Conservation (phyloP, 2,329 filamentous ascomycete genomes). For the Fusarium euwallaceae region DNA sequence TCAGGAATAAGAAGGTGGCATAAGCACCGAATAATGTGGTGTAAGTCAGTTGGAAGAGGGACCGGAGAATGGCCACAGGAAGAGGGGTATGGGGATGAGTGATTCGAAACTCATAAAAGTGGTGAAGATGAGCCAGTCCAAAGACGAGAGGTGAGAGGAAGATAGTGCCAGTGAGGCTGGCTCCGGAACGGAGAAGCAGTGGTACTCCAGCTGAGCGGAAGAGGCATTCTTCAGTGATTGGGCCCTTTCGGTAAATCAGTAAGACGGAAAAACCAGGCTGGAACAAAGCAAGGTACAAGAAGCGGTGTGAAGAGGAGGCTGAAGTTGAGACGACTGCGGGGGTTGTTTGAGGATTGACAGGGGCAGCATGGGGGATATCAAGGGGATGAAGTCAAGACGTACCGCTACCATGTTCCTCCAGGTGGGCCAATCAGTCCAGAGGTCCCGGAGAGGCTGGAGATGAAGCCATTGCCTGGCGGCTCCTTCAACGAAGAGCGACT, state of each 20-base stretch:
- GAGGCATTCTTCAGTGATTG: conserved; percentile 91
- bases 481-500: conserved; percentile 79
- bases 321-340: conserved; percentile 35
- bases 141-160: conserved; percentile 91
- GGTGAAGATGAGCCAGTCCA: conserved; percentile 92
- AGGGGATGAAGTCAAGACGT: conserved; percentile 50
- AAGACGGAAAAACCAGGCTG: conserved; percentile 16
- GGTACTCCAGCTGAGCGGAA: conserved; percentile 91
- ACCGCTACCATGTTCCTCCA: conserved; percentile 92
- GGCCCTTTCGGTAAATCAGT: conserved; percentile 67
- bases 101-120: conserved; percentile 93
- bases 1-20: conserved; percentile 88
- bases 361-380: conserved; percentile 27
- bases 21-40: conserved; percentile 96
- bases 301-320: conserved; percentile 43
- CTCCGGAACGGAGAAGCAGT: conserved; percentile 79
- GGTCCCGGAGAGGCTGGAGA: conserved; percentile 67
- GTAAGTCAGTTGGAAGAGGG: conserved; percentile 87
- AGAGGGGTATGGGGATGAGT: conserved; percentile 80
- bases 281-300: conserved; percentile 30
- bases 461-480: conserved; percentile 75
- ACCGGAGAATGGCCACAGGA: conserved; percentile 74
- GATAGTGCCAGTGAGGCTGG: conserved; percentile 71
- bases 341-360: conserved; percentile 28
- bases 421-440: conserved; percentile 80